These are phyloP conservation scores for Omphalea diandra DNA, from an alignment of 441 rosid genomes.

Conservation along the genomic window DNA sequence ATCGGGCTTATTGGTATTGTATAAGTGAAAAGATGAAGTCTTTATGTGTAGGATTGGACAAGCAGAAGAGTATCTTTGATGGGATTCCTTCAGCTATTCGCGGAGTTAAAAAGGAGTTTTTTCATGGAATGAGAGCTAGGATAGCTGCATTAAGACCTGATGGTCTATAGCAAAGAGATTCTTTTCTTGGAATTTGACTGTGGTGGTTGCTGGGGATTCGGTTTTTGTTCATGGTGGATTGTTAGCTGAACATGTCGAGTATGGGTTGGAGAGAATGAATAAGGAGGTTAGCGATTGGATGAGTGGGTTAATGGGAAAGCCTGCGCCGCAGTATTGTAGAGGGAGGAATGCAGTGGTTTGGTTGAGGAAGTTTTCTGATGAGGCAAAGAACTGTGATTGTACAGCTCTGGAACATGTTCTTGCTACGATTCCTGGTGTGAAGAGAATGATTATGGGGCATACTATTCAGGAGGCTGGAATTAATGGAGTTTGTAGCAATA, in stretches of 20 bases:
- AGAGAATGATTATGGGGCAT: slow-evolving; percentile 95
- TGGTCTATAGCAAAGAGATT: slow-evolving; percentile 65
- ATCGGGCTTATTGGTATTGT: slow-evolving; percentile 75
- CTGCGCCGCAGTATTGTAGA: slow-evolving; percentile 46
- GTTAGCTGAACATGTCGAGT: slow-evolving; percentile 55
- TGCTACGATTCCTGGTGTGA: slow-evolving; percentile 80
- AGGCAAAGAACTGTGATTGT: slow-evolving; percentile 67
- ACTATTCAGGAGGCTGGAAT: slow-evolving; percentile 77
- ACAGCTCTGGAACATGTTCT: slow-evolving; percentile 71
- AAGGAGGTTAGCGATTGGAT: slow-evolving; percentile 80
- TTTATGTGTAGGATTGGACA: slow-evolving; percentile 50
- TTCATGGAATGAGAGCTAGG: slow-evolving; percentile 58
- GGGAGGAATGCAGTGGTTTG: slow-evolving; percentile 74
- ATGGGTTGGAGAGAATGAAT: slow-evolving; percentile 78
- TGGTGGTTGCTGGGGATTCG: slow-evolving; percentile 78
- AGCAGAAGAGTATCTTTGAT: slow-evolving; percentile 45
- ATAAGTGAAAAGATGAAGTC: slow-evolving; percentile 64
- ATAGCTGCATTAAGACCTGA: slow-evolving; percentile 75
- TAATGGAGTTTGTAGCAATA: slow-evolving; percentile 54
- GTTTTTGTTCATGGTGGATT: slow-evolving; percentile 87
- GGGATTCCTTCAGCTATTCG: slow-evolving; percentile 60
- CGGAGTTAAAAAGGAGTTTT: slow-evolving; percentile 39
- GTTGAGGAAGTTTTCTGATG: slow-evolving; percentile 80
- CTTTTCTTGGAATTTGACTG: slow-evolving; percentile 58
- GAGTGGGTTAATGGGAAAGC: slow-evolving; percentile 41